Percentiles rank a stretch among this genome's conserved stretches.
These are phyloP conservation scores for Echria macrotheca DNA, from an alignment of 495 filamentous ascomycete genomes.

Conservation along the genomic window DNA sequence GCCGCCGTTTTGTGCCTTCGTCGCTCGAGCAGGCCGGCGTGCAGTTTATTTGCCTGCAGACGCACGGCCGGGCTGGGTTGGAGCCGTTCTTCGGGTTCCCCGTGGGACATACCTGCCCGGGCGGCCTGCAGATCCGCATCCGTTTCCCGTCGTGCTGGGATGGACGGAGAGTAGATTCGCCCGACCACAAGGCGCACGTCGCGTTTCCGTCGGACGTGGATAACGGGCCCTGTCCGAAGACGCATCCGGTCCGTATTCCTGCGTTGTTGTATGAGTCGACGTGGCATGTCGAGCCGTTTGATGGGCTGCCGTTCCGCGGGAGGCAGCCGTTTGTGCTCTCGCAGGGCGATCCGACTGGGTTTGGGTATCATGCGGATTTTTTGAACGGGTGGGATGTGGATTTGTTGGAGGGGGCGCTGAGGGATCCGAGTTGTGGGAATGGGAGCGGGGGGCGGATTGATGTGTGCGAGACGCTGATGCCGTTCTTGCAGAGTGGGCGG, in stretches of 20 bases:
- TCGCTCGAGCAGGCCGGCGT: conserved; percentile 39
- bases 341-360: conserved; percentile 39
- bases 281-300: conserved; percentile 51
- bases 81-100: conserved; percentile 28
- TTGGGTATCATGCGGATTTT: conserved; percentile 54
- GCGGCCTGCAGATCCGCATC: conserved; percentile 62
- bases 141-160: conserved; percentile 81
- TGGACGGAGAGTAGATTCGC: conserved; percentile 50
- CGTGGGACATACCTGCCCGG: conserved; percentile 50
- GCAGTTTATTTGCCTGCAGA: conserved; percentile 43
- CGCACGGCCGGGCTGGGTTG: conserved; percentile 37
- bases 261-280: conserved; percentile 60
- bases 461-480: conserved; percentile 41
- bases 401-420: conserved; percentile 43
- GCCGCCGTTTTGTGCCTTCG: conserved; percentile 35
- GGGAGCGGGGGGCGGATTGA: conserved; percentile 28
- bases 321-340: conserved; percentile 56
- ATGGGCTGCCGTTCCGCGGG: conserved; percentile 19
- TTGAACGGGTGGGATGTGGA: conserved; percentile 61
- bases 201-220: conserved; percentile 46
- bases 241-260: conserved; percentile 53
- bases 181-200: conserved; percentile 54
- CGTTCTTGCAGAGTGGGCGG: conserved; percentile 6
- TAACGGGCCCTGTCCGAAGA: conserved; percentile 44
- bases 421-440: conserved; percentile 41